Evolutionary conservation across 371 early-diverging fungal genomes (phyloP), one percentile per base, ranked within the genome.

Genomic region (Nematocida homosporus): DNA sequence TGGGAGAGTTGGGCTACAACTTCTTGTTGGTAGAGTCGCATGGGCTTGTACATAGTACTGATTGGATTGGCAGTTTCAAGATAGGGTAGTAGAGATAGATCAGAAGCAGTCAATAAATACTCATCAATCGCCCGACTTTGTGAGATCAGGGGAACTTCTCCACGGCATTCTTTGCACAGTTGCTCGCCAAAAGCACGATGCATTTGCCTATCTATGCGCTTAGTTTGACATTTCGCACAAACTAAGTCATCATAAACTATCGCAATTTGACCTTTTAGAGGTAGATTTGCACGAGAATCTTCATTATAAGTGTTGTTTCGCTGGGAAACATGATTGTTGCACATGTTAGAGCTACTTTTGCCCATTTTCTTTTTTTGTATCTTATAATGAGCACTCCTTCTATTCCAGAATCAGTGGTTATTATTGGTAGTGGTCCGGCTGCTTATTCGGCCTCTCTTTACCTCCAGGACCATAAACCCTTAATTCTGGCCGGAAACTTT

Each of bases 401-500:
- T 13, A 61, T 44, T 42, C 65, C 56, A 34, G 67, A 79, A 54
- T 60, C 81, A 13, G 76, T 80, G 27, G 59, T 83, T 8, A 81
- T 86, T 59, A 72, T 86, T 56, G 84, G 94, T 65, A 91, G 92
- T 16, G 93, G 94, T 1, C 94, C 94, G 65, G 94, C 94, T 56
- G 94, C 91, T 8, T 93, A 93, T 85, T 91, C 92, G 40, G 93
- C 94, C 20, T 94, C 95, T 59, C 89, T 95, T 76, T 96, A 95
- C 83, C 86, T 89, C 47, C 91, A 92, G 40, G 89, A 92, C 80
- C 83, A 93, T 59, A 82, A 88, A 44, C 95, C 95, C 8, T 86
- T 91, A 75, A 86, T 98, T 86, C 93, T 91, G 81, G 95, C 95
- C 83, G 96, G 98, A 60, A 90, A 93, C 87, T 87, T 93, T 87